Evolutionary conservation across 2,329 filamentous ascomycete genomes (phyloP), one percentile per base, ranked within the genome.

Genomic region (Cercospora janseana): DNA sequence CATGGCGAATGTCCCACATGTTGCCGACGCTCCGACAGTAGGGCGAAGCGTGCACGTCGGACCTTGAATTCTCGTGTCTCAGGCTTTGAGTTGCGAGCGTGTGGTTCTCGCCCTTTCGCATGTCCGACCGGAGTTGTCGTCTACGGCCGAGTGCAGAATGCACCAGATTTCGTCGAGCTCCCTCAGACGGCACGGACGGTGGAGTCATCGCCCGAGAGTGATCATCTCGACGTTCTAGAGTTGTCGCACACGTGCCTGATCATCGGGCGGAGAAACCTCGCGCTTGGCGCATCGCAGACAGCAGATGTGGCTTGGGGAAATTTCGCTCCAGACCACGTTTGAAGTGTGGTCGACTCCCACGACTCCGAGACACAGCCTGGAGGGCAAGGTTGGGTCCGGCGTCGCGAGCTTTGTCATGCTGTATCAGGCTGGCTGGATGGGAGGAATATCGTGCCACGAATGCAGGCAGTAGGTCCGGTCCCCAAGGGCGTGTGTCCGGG

Each of bases 351-450:
- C 9, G 20, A 38, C 35, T 38, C n/a, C 16, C 16, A n/a, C 10
- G 18, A 13, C 15, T n/a, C 26, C 7, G 9, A 26, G 26, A 9
- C 26, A 21, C n/a, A 23, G n/a, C 12, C 21, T 40, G 20, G 35
- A 12, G 35, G 12, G 35, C n/a, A 26, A 24, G 2, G 35, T 40
- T n/a, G 15, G 16, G 35, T 24, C 21, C 35, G 35, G 35, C 23
- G 35, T 40, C 35, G 20, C 20, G 21, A 15, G 35, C 18, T 40
- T 18, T 38, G 35, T 40, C 35, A 40, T 40, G 7, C n/a, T n/a
- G n/a, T n/a, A n/a, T n/a, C 35, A 16, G 12, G 10, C 34, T 16
- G 35, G 35, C 35, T 10, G 35, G 35, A 10, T 26, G 29, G n/a
- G n/a, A n/a, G n/a, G n/a, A n/a, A n/a, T n/a, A n/a, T n/a, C n/a